These are phyloP conservation scores for Ophiorrhiza pumila DNA, from an alignment of 257 asterid genomes.

Conservation along the genomic window DNA sequence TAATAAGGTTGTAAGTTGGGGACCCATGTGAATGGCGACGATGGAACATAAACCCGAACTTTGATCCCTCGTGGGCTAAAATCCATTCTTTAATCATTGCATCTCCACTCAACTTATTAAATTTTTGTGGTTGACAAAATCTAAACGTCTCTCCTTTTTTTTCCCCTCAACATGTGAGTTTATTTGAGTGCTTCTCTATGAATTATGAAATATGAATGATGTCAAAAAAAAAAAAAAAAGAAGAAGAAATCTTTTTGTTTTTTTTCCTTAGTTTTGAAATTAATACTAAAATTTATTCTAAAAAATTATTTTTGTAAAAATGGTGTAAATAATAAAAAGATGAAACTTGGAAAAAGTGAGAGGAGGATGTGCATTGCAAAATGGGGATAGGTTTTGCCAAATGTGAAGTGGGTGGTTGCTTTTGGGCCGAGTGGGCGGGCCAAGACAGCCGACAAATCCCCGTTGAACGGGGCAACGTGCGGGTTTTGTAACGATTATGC, in stretches of 20 bases:
- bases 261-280: no score
- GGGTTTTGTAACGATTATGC: constrained; percentile 19
- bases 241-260: no score
- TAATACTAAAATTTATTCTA: no score
- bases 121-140: constrained; percentile 8
- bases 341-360: not conserved
- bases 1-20: not conserved
- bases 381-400: not conserved
- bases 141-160: constrained; percentile 5
- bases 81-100: constrained; percentile 29
- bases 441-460: constrained; percentile 28
- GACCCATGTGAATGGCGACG: constrained; percentile 43
- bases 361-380: not conserved
- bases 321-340: not conserved
- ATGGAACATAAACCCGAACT: constrained; percentile 32
- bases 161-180: not conserved
- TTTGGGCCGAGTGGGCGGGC: constrained; percentile 24
- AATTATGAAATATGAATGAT: no score
- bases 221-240: no score
- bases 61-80: constrained; percentile 24
- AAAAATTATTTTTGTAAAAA: no score
- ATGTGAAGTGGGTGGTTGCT: constrained; percentile 4
- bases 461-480: constrained; percentile 31
- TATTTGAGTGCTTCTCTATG: not conserved
- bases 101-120: constrained; percentile 14